Evolutionary conservation across 163 green algal genomes (phyloP).

Genomic region (Coccomyxa subellipsoidea): DNA sequence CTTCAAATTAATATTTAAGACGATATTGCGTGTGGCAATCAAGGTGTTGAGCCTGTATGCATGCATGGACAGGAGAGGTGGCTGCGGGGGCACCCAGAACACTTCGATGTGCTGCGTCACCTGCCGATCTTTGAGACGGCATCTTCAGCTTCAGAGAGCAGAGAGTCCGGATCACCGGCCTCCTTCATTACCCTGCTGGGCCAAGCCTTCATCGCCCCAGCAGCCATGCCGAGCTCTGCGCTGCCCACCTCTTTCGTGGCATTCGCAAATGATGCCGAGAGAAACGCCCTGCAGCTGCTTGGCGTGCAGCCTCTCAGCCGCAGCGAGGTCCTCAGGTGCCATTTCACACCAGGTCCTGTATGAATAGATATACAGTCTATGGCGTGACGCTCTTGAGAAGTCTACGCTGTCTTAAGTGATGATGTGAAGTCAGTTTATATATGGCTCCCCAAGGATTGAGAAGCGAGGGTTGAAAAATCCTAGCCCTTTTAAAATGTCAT

Average conservation of each 20-base stretch:
- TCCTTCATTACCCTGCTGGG: neutral
- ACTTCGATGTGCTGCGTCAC: neutral
- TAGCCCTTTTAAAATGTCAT: too few relatives aligned
- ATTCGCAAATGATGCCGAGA: neutral
- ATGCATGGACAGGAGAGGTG: neutral
- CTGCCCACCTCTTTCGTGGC: neutral
- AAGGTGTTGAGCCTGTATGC: neutral
- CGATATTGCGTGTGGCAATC: too few relatives aligned
- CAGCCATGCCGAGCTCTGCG: neutral
- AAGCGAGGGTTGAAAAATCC: too few relatives aligned
- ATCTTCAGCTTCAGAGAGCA: neutral
- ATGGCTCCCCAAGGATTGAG: too few relatives aligned
- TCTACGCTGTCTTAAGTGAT: too few relatives aligned
- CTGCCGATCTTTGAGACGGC: slow-evolving; percentile 5
- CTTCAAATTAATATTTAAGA: too few relatives aligned
- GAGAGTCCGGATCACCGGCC: neutral
- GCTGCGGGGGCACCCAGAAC: neutral
- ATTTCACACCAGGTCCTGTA: too few relatives aligned
- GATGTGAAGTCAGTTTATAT: too few relatives aligned
- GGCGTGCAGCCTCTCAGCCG: neutral
- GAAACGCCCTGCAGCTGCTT: neutral
- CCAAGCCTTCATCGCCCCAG: neutral
- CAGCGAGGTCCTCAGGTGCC: neutral
- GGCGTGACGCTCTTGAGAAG: too few relatives aligned
- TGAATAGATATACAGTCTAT: too few relatives aligned